These are phyloP conservation scores for Rhizopogon salebrosus DNA, from an alignment of 768 basidiomycete species.

Conservation along the genomic window DNA sequence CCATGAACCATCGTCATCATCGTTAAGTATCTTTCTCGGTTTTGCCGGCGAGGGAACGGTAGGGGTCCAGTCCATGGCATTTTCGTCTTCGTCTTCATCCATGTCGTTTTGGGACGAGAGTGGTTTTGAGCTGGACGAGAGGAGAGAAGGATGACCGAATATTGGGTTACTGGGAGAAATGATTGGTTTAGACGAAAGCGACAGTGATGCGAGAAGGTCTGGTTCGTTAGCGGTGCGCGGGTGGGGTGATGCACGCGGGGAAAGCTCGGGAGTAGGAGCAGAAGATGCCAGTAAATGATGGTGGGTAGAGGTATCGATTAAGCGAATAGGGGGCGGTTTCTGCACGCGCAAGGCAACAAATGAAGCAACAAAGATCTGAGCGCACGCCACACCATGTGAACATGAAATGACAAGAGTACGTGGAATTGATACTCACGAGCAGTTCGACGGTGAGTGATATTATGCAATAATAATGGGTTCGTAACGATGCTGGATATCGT, in stretches of 20 bases:
- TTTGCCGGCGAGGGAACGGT: slow-evolving; percentile 31
- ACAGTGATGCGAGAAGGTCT: slow-evolving; percentile 57
- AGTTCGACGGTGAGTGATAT: slow-evolving; percentile 47
- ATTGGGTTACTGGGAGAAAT: slow-evolving; percentile 45
- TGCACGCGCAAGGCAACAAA: slow-evolving; percentile 55
- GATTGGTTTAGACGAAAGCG: slow-evolving; percentile 62
- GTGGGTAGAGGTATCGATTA: slow-evolving; percentile 54
- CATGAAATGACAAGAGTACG: slow-evolving; percentile 3
- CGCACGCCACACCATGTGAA: neutral
- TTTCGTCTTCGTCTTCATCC: slow-evolving; percentile 27
- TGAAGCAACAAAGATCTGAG: slow-evolving; percentile 48
- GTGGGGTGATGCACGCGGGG: slow-evolving; percentile 21
- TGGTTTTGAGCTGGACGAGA: slow-evolving; percentile 17
- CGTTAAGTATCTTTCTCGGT: slow-evolving; percentile 14
- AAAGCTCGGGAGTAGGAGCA: slow-evolving; percentile 35
- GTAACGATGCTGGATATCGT: slow-evolving; percentile 29
- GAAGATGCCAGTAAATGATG: slow-evolving; percentile 25
- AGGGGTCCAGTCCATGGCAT: slow-evolving; percentile 70
- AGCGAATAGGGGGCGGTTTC: slow-evolving; percentile 65
- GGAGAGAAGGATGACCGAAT: slow-evolving; percentile 67
- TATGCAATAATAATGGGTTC: slow-evolving; percentile 42
- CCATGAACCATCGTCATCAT: slow-evolving; percentile 41
- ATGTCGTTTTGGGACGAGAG: slow-evolving; percentile 18
- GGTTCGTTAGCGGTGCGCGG: slow-evolving; percentile 33
- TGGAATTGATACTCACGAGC: slow-evolving; percentile 37